Base-by-base conservation (phyloP, 352 stramenopile species). In the Phytophthora sp. region DNA sequence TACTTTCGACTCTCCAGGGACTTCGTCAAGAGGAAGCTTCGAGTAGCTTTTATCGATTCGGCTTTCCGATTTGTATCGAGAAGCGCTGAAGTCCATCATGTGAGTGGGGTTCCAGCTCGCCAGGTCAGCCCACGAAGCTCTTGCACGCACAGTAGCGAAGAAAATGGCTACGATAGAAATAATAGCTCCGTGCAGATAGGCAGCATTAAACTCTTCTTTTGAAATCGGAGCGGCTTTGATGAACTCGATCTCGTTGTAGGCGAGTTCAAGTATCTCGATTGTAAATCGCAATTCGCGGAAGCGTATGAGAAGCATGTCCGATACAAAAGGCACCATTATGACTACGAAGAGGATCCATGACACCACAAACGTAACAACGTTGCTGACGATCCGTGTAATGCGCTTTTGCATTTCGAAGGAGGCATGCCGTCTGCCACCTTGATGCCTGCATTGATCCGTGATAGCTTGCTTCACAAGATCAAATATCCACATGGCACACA, bases 261-360 rank as follows among this genome's bases (percentile, higher is more conserved):
- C 67, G 31, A 72, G 43, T n/a, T 69, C 74, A 20, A 82, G 55
- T 24, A 81, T 69, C 13, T 79, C 72, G 10, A 77, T 72, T 21
- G 72, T 82, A 53, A 84, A 77, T n/a, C 77, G 74, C 43, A 73
- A 63, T 8, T 69, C 31, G 0, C 69, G 62, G 1, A 69, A 51
- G 4, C 65, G 69, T 21, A 87, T 37, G 13, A 83, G 46, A 23
- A 82, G 27, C 18, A 67, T 53, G 39, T 84, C 72, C 2, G 68
- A 65, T 0, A 62, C 43, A n/a, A 83, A 69, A 3, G 72, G 71
- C 1, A 49, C 13, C n/a, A 74, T 48, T n/a, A 46, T 45, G 8
- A 48, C 9, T 3, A 64, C 38, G 30, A 76, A 77, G 6, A 85
- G 52, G 1, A 41, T 7, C 21, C 74, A 67, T 1, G 57, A 77